phyloP scores from a whole-genome alignment of 805 yeast species.

The Middelhovenomyces tepae region DNA sequence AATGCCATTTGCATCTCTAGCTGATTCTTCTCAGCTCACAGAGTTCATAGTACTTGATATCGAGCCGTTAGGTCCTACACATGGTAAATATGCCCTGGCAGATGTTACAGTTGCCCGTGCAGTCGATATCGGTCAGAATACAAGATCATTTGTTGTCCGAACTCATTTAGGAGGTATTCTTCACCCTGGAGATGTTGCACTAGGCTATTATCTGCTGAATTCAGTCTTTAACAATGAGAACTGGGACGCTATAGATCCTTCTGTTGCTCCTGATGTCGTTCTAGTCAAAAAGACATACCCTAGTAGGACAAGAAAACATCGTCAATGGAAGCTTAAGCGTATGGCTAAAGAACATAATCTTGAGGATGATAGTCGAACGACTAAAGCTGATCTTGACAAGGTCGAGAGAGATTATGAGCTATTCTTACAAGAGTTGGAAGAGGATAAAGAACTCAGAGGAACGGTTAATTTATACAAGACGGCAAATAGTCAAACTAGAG shows the following conservation, averaged over 20 bases:
- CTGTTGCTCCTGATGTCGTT: constrained; percentile 73
- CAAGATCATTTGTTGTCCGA: constrained; percentile 71
- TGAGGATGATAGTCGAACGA: constrained; percentile 39
- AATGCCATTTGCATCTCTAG: constrained; percentile 64
- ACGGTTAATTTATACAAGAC: constrained; percentile 83
- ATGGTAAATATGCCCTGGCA: constrained; percentile 74
- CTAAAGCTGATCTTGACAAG: constrained; percentile 75
- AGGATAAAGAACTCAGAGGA: constrained; percentile 89
- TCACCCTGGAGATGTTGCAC: constrained; percentile 92
- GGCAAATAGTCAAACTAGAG: constrained; percentile 20
- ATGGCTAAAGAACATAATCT: constrained; percentile 84
- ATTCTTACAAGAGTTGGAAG: constrained; percentile 95
- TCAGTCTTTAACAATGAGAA: constrained; percentile 83
- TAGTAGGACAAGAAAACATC: constrained; percentile 63
- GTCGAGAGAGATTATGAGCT: constrained; percentile 92
- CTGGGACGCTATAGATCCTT: constrained; percentile 61
- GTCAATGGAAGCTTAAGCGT: constrained; percentile 94
- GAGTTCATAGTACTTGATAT: constrained; percentile 91
- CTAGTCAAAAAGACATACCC: constrained; percentile 83
- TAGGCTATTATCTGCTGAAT: constrained; percentile 82
- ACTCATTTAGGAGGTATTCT: constrained; percentile 90
- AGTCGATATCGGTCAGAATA: constrained; percentile 79
- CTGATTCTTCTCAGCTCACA: constrained; percentile 57
- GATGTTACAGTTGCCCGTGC: constrained; percentile 89
- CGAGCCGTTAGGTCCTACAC: constrained; percentile 53